Evolutionary conservation across 2,329 filamentous ascomycete genomes (phyloP), one percentile per base, ranked within the genome.

Genomic region (Aspergillus melleus): DNA sequence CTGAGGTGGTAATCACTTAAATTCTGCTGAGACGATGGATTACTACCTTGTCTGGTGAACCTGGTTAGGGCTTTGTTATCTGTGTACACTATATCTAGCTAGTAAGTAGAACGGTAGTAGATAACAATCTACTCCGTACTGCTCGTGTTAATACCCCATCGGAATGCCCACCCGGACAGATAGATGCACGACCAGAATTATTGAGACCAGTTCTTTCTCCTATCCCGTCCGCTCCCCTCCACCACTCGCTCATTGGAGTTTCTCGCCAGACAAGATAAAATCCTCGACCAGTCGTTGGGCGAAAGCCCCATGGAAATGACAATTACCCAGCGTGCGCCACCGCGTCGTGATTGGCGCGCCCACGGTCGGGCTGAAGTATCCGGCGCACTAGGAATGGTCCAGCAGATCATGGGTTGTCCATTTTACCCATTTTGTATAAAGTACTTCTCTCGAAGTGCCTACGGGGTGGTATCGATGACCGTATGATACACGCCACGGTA

Each of bases 331-430:
- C 47, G 19, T 22, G 52, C 59, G 57, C 63, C 63, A 66, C 55
- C n/a, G 22, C 26, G 19, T 20, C 14, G 19, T 55, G 22, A 65
- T 66, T 67, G 63, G 62, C 16, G 8, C 39, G 22, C 24, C 26
- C 49, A 59, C 54, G 57, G 61, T 10, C 36, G 49, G 61, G 58
- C 46, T 62, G 46, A 59, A 52, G 59, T 65, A 57, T 60, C 63
- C 65, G 49, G 49, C 16, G 5, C 29, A 36, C 46, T 58, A 44
- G 39, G n/a, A 60, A 22, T 59, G 56, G 55, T 51, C 52, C 24
- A 61, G 63, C 54, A 62, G 61, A 66, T 64, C 62, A 61, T 55
- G 54, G 53, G 50, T 24, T 50, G 52, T 24, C 24, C 24, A 24
- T 24, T 24, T 24, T 24, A 24, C 24, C 24, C 24, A 24, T 5